These are phyloP conservation scores for Boehmeria nivea DNA, from an alignment of 306 rosid species.

Conservation along the genomic window DNA sequence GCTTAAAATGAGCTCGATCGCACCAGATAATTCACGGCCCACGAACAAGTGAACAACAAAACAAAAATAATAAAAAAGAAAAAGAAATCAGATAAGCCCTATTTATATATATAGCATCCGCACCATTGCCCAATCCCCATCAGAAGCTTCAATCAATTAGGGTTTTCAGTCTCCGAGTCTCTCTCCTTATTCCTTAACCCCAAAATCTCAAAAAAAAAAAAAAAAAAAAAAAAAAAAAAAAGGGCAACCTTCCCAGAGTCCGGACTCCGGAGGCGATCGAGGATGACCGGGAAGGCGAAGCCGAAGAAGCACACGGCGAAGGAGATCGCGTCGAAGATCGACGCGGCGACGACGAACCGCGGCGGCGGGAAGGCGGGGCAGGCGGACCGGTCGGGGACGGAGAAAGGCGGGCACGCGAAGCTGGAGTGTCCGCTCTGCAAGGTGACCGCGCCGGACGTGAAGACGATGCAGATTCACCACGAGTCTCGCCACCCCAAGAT, in stretches of 20 bases:
- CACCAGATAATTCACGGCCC: too few relatives aligned
- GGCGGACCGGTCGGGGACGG: conserved; percentile 61
- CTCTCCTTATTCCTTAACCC: background rate
- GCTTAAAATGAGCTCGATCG: too few relatives aligned
- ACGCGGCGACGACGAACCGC: conserved; percentile 88
- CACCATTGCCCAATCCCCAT: background rate
- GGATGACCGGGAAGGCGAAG: conserved; percentile 97
- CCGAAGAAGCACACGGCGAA: conserved; percentile 99
- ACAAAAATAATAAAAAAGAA: background rate
- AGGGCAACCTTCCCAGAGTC: background rate
- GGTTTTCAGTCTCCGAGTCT: conserved; percentile 17
- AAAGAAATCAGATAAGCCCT: conserved; percentile 4
- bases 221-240: background rate
- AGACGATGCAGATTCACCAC: conserved; percentile 95
- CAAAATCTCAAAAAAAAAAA: too few relatives aligned
- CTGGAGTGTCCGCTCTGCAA: conserved; percentile 96
- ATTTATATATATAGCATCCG: conserved; percentile 6
- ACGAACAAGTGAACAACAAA: too few relatives aligned
- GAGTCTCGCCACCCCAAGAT: conserved; percentile 84
- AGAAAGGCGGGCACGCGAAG: conserved; percentile 94
- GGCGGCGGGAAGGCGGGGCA: conserved; percentile 93
- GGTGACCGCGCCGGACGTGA: conserved; percentile 74
- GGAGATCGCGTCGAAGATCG: conserved; percentile 79
- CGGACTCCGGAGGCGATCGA: too few relatives aligned
- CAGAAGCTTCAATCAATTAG: conserved; percentile 15